Percentiles rank a stretch among this genome's conserved stretches.
Conservation (phyloP, 2,329 filamentous ascomycete species). For the Shiraia bambusicola region DNA sequence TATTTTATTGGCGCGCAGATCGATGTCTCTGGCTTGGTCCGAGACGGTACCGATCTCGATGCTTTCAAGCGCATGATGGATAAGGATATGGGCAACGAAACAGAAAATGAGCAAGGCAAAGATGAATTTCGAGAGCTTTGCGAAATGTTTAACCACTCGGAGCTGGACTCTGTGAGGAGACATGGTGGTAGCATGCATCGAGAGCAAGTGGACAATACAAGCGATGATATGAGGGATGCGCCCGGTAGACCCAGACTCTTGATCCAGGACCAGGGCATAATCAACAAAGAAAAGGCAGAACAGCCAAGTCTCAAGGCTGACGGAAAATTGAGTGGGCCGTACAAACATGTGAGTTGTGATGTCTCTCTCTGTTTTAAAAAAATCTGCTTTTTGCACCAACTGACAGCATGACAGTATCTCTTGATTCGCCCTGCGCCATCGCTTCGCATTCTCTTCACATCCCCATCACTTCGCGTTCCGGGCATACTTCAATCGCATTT, state of each 20-base stretch:
- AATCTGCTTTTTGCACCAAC: neutral
- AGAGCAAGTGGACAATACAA: constrained; percentile 53
- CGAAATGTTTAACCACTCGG: constrained; percentile 69
- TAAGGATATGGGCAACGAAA: constrained; percentile 34
- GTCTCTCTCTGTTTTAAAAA: too few relatives aligned
- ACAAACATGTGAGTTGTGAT: constrained; percentile 55
- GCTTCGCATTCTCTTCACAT: constrained; percentile 53
- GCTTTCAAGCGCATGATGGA: constrained; percentile 57
- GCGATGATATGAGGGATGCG: constrained; percentile 33
- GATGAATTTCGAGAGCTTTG: constrained; percentile 67
- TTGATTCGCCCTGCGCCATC: constrained; percentile 52
- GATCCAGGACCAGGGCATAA: constrained; percentile 49
- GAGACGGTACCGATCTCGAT: constrained; percentile 66
- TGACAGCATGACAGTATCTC: constrained; percentile 44
- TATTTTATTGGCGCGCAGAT: constrained; percentile 75
- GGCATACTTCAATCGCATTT: constrained; percentile 53
- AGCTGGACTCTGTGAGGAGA: constrained; percentile 65
- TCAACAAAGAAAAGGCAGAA: constrained; percentile 27
- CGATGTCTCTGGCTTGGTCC: constrained; percentile 68
- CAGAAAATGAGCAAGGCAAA: constrained; percentile 45
- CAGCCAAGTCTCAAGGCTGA: constrained; percentile 21
- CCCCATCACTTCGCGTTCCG: constrained; percentile 52
- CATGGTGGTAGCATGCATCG: constrained; percentile 66
- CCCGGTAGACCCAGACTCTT: constrained; percentile 49
- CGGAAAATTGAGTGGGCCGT: constrained; percentile 50